These are phyloP conservation scores for Metschnikowia koreensis DNA, from an alignment of 805 yeast genomes.

Conservation along the genomic window DNA sequence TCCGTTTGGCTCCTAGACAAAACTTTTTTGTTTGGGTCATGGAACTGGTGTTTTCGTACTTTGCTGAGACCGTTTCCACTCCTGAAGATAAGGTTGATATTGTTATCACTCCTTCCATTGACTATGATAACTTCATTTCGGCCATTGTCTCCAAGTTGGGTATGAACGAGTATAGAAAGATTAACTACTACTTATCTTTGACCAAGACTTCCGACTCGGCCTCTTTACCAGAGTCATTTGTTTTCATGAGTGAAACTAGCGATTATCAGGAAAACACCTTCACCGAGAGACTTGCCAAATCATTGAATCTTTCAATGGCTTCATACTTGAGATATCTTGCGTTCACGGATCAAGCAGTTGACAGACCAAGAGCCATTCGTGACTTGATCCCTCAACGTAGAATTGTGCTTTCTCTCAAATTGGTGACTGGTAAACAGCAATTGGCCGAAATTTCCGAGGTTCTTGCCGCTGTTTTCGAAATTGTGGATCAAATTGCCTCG, in stretches of 20 bases:
- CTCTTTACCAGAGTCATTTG: constrained; percentile 69
- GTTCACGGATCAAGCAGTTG: constrained; percentile 80
- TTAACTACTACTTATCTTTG: constrained; percentile 77
- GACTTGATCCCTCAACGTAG: constrained; percentile 55
- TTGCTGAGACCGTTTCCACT: constrained; percentile 54
- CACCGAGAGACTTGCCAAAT: constrained; percentile 40
- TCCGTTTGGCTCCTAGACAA: constrained; percentile 75
- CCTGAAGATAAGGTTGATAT: constrained; percentile 61
- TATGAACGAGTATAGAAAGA: constrained; percentile 74
- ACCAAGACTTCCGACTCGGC: constrained; percentile 77
- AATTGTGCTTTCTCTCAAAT: constrained; percentile 52
- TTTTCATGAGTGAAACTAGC: constrained; percentile 84
- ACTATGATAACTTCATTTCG: constrained; percentile 69
- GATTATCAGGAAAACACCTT: constrained; percentile 72
- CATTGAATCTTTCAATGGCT: constrained; percentile 45
- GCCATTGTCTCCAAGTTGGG: constrained; percentile 82
- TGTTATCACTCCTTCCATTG: constrained; percentile 53
- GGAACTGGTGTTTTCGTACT: constrained; percentile 60
- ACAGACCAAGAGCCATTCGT: constrained; percentile 60
- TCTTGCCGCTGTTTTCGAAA: constrained; percentile 53
- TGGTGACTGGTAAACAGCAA: constrained; percentile 52
- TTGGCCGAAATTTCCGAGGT: constrained; percentile 48
- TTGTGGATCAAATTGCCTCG: constrained; percentile 59
- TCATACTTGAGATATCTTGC: constrained; percentile 63
- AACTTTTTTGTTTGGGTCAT: constrained; percentile 65